These are phyloP conservation scores for Gaeumannomyces sp. DNA, from an alignment of 2,329 filamentous ascomycete species.

Conservation along the genomic window DNA sequence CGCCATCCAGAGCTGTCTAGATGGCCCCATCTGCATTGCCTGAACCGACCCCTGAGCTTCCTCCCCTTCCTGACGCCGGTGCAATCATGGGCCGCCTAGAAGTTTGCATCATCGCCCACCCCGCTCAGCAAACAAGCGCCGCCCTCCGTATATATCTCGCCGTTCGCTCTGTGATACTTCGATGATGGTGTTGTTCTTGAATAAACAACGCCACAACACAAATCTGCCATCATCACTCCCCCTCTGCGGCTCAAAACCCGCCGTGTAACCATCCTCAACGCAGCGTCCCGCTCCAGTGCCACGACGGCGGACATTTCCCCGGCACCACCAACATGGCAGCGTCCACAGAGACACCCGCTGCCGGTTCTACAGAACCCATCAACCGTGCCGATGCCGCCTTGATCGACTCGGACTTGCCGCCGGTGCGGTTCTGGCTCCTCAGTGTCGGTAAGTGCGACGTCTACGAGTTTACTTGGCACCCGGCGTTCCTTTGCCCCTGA, in stretches of 20 bases:
- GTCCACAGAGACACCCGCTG: no score
- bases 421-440: conserved; percentile 15
- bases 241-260: neutral
- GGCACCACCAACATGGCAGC: neutral
- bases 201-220: neutral
- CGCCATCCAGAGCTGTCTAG: neutral
- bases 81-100: neutral
- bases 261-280: neutral
- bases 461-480: no score
- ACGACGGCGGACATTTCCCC: neutral
- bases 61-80: neutral
- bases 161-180: neutral
- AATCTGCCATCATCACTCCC: neutral
- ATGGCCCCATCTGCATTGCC: no score
- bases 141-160: neutral
- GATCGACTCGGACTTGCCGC: conserved; percentile 10
- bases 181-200: neutral
- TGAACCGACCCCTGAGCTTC: neutral
- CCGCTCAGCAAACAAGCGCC: neutral
- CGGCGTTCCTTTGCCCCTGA: neutral
- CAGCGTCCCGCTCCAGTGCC: neutral
- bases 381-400: conserved; percentile 4
- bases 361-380: neutral
- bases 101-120: neutral
- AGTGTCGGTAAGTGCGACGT: conserved; percentile 13